These are phyloP conservation scores for Polytrichum commune DNA, from an alignment of 225 moss, liverwort and hornwort species.

Conservation along the genomic window DNA sequence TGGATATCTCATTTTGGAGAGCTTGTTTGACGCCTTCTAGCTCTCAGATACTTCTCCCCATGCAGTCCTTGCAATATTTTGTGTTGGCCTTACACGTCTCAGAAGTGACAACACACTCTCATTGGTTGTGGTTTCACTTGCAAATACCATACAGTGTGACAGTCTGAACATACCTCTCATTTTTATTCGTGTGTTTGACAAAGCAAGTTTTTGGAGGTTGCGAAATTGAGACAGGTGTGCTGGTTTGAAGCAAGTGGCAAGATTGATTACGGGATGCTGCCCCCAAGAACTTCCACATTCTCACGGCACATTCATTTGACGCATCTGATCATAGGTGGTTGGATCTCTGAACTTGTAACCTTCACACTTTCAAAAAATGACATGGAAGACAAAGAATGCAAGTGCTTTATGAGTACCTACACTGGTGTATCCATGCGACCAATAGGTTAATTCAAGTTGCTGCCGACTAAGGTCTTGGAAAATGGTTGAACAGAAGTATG, in stretches of 20 bases:
- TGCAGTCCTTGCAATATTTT: not conserved
- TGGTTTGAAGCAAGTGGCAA: slow-evolving; percentile 41
- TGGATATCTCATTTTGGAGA: not conserved
- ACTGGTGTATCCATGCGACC: not conserved
- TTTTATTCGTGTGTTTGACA: not conserved
- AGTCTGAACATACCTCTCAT: not conserved
- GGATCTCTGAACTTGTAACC: slow-evolving; percentile 17
- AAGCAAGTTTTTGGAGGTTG: slow-evolving; percentile 33
- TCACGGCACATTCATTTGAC: slow-evolving; percentile 32
- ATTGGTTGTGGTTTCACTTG: not conserved
- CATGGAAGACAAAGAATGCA: slow-evolving; percentile 12
- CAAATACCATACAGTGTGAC: no score
- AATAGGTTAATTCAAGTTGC: slow-evolving; percentile 21
- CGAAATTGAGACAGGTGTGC: slow-evolving; percentile 29
- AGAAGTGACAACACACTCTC: no score
- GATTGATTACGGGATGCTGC: slow-evolving; percentile 26
- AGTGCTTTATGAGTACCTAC: slow-evolving; percentile 18
- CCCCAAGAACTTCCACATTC: slow-evolving; percentile 36
- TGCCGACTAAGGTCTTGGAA: slow-evolving; percentile 21
- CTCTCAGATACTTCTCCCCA: not conserved
- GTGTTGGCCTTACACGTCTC: no score
- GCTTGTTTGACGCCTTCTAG: not conserved
- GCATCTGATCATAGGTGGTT: slow-evolving; percentile 15
- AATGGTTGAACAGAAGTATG: slow-evolving; percentile 39
- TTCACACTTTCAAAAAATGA: slow-evolving; percentile 32